Percentiles rank a stretch among this genome's conserved stretches.
These are phyloP conservation scores for Atkinsonella texensis DNA, from an alignment of 2,329 filamentous ascomycete species.

Conservation along the genomic window DNA sequence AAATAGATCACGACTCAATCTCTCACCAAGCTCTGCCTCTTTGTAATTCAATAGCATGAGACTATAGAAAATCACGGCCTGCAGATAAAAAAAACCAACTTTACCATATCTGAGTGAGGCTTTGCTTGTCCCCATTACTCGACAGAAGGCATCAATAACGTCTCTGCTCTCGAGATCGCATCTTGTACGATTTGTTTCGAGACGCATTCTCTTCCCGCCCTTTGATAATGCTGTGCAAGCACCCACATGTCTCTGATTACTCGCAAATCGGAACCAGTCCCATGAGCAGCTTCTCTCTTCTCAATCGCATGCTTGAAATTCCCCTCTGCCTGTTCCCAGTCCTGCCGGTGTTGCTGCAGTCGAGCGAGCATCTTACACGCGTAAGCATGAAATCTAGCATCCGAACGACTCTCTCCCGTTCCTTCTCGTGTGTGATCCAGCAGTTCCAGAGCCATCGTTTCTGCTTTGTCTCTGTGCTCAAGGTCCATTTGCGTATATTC, in stretches of 20 bases:
- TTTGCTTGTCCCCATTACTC: background rate
- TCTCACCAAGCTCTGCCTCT: no score
- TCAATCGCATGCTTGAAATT: constrained; percentile 21
- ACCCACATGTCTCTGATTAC: constrained; percentile 28
- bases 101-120: background rate
- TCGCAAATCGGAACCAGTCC: constrained; percentile 21
- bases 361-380: constrained; percentile 26
- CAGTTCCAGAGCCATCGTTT: constrained; percentile 18
- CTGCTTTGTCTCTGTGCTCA: constrained; percentile 19
- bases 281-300: constrained; percentile 24
- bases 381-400: constrained; percentile 25
- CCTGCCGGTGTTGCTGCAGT: constrained; percentile 20
- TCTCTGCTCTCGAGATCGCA: constrained; percentile 20
- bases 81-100: background rate
- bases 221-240: constrained; percentile 21
- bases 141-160: constrained; percentile 11
- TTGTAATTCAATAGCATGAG: no score
- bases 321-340: constrained; percentile 20
- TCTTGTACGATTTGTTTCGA: constrained; percentile 19
- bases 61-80: background rate
- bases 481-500: constrained; percentile 28
- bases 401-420: constrained; percentile 12
- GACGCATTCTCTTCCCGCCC: constrained; percentile 16
- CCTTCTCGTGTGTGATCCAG: constrained; percentile 16
- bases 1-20: no score